These are phyloP conservation scores for Kluyveromyces wickerhamii DNA, from an alignment of 805 yeast species.

Conservation along the genomic window DNA sequence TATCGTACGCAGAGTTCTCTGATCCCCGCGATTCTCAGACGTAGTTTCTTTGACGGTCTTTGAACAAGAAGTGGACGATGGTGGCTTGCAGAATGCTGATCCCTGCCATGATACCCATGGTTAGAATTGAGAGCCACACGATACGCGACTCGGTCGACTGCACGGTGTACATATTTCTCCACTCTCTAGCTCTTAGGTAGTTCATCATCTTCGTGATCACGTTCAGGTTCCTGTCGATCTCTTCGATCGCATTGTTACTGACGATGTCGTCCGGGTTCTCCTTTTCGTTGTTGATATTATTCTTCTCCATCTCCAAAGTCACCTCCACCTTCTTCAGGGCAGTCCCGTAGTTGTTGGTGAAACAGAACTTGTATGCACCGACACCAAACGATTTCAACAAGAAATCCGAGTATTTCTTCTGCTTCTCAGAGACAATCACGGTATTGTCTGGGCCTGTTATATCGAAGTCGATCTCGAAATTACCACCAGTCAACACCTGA, in stretches of 20 bases:
- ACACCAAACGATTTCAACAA: constrained; percentile 46
- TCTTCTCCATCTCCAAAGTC: constrained; percentile 45
- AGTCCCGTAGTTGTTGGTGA: constrained; percentile 55
- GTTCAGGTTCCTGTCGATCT: constrained; percentile 51
- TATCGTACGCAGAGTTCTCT: no score
- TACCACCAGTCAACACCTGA: constrained; percentile 58
- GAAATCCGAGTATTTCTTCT: constrained; percentile 58
- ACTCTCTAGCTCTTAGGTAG: constrained; percentile 91
- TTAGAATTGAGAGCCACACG: constrained; percentile 65
- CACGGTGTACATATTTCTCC: constrained; percentile 92
- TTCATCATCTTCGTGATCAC: constrained; percentile 57
- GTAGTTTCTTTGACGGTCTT: constrained; percentile 35
- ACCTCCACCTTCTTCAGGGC: constrained; percentile 59
- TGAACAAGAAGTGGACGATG: constrained; percentile 77
- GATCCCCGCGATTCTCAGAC: no score
- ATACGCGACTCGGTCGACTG: constrained; percentile 70
- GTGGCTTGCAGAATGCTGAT: constrained; percentile 71
- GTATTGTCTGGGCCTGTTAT: constrained; percentile 49
- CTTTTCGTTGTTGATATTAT: constrained; percentile 29
- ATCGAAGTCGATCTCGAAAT: constrained; percentile 57
- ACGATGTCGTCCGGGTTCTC: constrained; percentile 44
- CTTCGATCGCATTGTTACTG: constrained; percentile 47
- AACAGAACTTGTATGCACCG: constrained; percentile 62
- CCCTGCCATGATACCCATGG: constrained; percentile 65
- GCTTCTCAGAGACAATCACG: constrained; percentile 40